Evolutionary conservation across 345 rosid genomes (phyloP), one percentile per base, ranked within the genome.

Genomic region (Eutrema heterophyllum): DNA sequence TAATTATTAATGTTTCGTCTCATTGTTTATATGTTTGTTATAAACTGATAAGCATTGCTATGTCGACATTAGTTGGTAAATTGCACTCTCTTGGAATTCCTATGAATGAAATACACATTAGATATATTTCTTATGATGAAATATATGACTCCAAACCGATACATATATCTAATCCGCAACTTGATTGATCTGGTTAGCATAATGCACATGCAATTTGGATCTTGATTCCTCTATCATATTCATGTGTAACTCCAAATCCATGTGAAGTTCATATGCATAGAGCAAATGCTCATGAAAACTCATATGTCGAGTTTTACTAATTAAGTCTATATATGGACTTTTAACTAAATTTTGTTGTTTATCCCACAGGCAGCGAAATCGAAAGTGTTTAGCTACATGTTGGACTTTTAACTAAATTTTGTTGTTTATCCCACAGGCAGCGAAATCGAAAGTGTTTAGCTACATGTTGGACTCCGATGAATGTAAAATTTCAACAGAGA

Each of bases 331-430:
- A n/a, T n/a, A n/a, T n/a, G 33, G 33, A 30, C 33, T 30, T 5
- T 30, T 30, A 30, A 30, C 33, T 30, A 30, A 4, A 4, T 30
- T 30, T 30, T 30, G 5, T 30, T 30, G 33, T 30, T 30, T 10
- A 32, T 39, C 35, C 49, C 21, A 40, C 50, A 61, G 35, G 66
- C 66, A 13, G 66, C 41, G 21, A 61, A 9, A 36, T 61, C 50
- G 30, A 61, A 61, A 24, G 70, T 65, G 70, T 65, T 65, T 35
- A 49, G 16, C 13, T 65, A 49, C 57, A 49, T 65, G 57, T 49
- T n/a, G 33, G 33, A 30, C 33, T 30, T 5, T 30, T 30, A 30
- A 30, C 33, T 30, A 30, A 4, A 4, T 30, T 30, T 30, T 30
- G 5, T 30, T 30, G 33, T 30, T 30, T 10, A 32, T 39, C 35